Evolutionary conservation across 495 filamentous ascomycete genomes (phyloP), one percentile per base, ranked within the genome.

Genomic region (Friedmanniomyces endolithicus): DNA sequence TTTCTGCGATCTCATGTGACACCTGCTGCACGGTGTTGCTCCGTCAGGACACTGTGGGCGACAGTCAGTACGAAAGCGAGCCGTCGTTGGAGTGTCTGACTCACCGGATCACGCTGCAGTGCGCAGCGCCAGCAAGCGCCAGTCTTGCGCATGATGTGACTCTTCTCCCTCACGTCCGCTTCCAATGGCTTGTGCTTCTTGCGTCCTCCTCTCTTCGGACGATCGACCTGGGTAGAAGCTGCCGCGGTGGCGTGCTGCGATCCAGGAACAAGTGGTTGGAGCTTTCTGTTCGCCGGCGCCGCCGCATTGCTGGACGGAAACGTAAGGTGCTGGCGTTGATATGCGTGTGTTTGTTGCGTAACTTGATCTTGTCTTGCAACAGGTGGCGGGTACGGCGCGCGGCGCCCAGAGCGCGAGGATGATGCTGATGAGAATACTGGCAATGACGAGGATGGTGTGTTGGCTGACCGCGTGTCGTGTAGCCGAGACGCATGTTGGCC

Each of bases 61-160:
- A 33, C 4, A 14, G 23, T 50, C 47, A 50, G 47, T 25, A 12
- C 2, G 17, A 33, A 35, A 22, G 16, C 2, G 2, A 31, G 47
- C 29, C n/a, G 7, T 11, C 23, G 3, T 47, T 20, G 6, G 33
- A 4, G 8, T 52, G 3, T 19, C 33, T 14, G 16, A 41, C 64
- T 52, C 61, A 67, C 66, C 52, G 60, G 57, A 48, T 69, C 67
- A 45, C 68, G 52, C 46, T 69, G 65, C 7, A 70, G 49, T 1
- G 59, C 58, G 55, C 68, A 69, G 25, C 62, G 62, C 68, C 68
- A 70, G 45, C 68, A 69, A 3, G 65, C 62, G 24, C 60, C 64
- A 9, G 53, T 54, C 35, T 61, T 63, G n/a, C 67, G 61, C 65
- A 69, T 68, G 16, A 44, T 51, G 12, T 34, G 33, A 48, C 31